Evolutionary conservation across 139 green algal species (phyloP).

Genomic region (Chlorella sp.): DNA sequence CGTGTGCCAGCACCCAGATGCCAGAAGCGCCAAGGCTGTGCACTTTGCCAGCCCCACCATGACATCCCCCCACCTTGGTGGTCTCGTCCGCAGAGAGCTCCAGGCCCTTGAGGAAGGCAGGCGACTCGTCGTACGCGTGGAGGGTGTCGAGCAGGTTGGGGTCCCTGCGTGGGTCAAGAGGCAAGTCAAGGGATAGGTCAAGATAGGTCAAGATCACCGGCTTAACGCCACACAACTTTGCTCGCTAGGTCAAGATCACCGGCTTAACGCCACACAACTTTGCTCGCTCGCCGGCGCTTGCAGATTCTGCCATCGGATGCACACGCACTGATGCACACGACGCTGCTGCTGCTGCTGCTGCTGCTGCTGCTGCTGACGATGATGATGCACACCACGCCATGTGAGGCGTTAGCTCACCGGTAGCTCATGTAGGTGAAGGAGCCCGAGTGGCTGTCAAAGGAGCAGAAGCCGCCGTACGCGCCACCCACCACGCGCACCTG

Average conservation of each 20-base stretch:
- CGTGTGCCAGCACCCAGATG: no score
- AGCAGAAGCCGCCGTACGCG: constrained; percentile 95
- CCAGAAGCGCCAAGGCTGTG: no score
- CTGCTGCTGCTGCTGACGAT: no score
- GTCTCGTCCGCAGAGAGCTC: constrained; percentile 79
- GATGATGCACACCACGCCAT: no score
- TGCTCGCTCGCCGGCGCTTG: no score
- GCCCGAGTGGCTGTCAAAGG: constrained; percentile 89
- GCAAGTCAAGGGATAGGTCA: not conserved
- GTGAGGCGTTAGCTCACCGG: no score
- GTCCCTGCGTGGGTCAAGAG: no score
- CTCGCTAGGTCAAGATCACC: not conserved
- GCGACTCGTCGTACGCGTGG: constrained; percentile 79
- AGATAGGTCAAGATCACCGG: not conserved
- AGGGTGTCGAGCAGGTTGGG: constrained; percentile 95
- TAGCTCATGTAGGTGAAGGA: constrained; percentile 22
- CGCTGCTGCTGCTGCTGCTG: no score
- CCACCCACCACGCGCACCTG: constrained; percentile 88
- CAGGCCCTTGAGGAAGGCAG: constrained; percentile 75
- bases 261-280: not conserved
- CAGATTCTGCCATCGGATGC: no score
- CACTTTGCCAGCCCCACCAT: not conserved
- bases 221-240: not conserved
- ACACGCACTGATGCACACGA: no score
- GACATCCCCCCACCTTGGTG: constrained; percentile 55